A percentile compares a stretch with the other conserved stretches of the same genome.
phyloP scores from a whole-genome alignment of 1,284 basidiomycete genomes.

The Sporisorium sorghi region DNA sequence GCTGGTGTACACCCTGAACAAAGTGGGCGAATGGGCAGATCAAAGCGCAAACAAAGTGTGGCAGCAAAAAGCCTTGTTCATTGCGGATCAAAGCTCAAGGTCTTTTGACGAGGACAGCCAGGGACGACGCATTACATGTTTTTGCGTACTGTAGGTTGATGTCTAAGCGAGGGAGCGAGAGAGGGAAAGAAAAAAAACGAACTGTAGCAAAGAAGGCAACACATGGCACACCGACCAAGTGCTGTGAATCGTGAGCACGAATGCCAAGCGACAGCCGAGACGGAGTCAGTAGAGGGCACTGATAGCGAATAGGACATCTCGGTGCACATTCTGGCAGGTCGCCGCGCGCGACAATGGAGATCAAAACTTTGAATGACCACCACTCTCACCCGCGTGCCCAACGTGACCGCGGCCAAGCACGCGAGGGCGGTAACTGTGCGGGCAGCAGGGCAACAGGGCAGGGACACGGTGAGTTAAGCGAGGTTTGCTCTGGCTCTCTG shows the following conservation, averaged over 20 bases:
- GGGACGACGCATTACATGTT: too few species aligned
- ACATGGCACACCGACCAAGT: constrained; percentile 17
- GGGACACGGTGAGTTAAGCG: not conserved
- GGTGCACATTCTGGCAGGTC: constrained; percentile 37
- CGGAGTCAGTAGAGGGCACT: constrained; percentile 30
- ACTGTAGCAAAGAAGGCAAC: not conserved
- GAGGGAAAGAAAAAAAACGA: not conserved
- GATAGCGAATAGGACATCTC: constrained; percentile 23
- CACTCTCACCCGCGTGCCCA: constrained; percentile 14
- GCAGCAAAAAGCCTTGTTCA: constrained; percentile 23
- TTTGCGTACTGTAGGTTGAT: too few species aligned
- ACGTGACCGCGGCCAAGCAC: not conserved
- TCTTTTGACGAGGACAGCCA: not conserved
- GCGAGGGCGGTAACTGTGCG: too few species aligned
- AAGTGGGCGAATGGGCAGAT: constrained; percentile 12
- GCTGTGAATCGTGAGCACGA: constrained; percentile 11
- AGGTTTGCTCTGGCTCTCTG: not conserved
- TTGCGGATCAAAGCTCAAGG: constrained; percentile 12
- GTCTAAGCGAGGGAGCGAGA: constrained; percentile 21
- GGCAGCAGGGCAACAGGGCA: constrained; percentile 4
- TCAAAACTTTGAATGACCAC: not conserved
- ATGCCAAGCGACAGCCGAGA: constrained; percentile 22
- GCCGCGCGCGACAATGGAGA: not conserved
- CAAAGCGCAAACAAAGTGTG: constrained; percentile 20
- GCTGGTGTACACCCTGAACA: constrained; percentile 11